These are phyloP conservation scores for Oryza longistaminata DNA, from an alignment of 176 grass and related monocot genomes.

Conservation along the genomic window DNA sequence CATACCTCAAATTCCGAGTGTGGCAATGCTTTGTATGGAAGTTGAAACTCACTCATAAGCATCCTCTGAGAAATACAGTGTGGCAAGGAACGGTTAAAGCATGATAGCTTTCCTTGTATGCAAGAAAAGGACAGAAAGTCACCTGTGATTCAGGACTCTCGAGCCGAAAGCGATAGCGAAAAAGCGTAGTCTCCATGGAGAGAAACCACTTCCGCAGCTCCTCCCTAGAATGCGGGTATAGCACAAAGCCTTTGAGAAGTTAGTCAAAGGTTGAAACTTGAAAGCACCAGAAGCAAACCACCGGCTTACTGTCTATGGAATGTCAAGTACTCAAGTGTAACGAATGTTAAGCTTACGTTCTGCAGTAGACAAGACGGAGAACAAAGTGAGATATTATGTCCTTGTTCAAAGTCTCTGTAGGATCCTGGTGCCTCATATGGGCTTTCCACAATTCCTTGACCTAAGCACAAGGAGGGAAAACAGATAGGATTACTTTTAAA, in stretches of 20 bases:
- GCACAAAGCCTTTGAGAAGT: background rate
- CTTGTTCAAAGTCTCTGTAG: constrained; percentile 76
- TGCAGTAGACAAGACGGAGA: constrained; percentile 97
- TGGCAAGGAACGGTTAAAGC: constrained; percentile 31
- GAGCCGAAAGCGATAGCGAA: constrained; percentile 74
- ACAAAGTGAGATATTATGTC: constrained; percentile 97
- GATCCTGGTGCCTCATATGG: constrained; percentile 91
- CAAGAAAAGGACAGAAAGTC: constrained; percentile 23
- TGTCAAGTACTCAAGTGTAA: background rate
- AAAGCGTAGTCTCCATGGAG: constrained; percentile 87
- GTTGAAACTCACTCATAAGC: constrained; percentile 88
- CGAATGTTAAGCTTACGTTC: constrained; percentile 64
- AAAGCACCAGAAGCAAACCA: constrained; percentile 20
- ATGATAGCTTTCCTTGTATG: background rate
- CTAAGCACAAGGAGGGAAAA: constrained; percentile 39
- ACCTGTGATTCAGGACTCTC: constrained; percentile 90
- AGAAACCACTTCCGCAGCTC: constrained; percentile 98
- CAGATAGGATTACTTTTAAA: background rate
- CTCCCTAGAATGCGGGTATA: constrained; percentile 49
- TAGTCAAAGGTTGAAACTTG: background rate
- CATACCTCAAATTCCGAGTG: constrained; percentile 86
- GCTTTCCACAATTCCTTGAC: constrained; percentile 68
- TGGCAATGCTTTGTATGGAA: constrained; percentile 82
- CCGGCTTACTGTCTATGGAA: background rate
- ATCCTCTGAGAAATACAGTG: constrained; percentile 51